A percentile compares a stretch with the other conserved stretches of the same genome.
Conservation (phyloP, 331 rosid species). For the Saraca asoca region DNA sequence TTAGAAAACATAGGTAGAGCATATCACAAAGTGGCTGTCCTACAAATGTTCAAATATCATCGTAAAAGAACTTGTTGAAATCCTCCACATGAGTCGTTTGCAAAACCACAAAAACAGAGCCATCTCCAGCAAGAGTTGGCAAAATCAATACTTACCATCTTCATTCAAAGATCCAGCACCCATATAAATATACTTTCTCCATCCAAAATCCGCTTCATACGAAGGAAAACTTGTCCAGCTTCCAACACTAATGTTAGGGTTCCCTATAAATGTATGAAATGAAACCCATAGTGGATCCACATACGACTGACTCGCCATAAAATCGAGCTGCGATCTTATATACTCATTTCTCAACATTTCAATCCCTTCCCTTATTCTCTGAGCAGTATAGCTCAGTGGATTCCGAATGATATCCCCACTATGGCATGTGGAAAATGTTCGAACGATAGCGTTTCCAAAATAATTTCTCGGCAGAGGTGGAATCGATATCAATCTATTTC, state of each 20-base stretch:
- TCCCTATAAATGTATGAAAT: background rate
- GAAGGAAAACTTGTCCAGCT: background rate
- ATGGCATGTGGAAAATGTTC: background rate
- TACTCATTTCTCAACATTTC: background rate
- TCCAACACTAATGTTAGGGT: background rate
- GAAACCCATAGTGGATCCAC: background rate
- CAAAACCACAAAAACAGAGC: background rate
- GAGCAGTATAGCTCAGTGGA: background rate
- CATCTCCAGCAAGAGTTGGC: background rate
- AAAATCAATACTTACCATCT: background rate
- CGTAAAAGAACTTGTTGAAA: background rate
- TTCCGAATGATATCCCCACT: background rate
- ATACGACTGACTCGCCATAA: background rate
- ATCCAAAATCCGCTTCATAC: conserved; percentile 1
- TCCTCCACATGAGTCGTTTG: background rate
- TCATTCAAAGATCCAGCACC: background rate
- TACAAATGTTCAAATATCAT: background rate
- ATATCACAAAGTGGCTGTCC: no score
- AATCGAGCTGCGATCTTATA: background rate
- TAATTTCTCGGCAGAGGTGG: background rate
- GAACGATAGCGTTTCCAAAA: background rate
- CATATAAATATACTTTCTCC: background rate
- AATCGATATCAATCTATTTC: background rate
- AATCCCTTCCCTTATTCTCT: background rate
- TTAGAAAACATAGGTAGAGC: no score